phyloP scores from a whole-genome alignment of 208 protist species.

The Trypanosoma cruzi region DNA sequence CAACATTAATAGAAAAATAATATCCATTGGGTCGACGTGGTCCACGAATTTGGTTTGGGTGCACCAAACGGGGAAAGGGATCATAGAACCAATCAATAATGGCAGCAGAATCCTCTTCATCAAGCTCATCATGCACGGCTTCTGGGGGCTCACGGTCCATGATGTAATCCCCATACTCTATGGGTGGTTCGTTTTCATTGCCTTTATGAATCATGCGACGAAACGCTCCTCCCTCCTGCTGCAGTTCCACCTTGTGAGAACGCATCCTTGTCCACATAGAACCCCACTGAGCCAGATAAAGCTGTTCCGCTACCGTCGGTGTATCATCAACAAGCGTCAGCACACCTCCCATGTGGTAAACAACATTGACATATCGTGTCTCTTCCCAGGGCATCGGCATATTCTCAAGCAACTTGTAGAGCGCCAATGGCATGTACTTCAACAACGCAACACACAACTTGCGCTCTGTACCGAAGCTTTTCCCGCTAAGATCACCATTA shows the following conservation, averaged over 20 bases:
- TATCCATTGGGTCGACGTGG: slow-evolving; percentile 81
- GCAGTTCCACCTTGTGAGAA: slow-evolving; percentile 96
- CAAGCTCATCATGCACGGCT: slow-evolving; percentile 96
- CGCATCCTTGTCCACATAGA: slow-evolving; percentile 99
- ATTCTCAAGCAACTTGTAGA: slow-evolving; percentile 99
- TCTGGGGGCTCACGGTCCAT: slow-evolving; percentile 97
- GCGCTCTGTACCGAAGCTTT: slow-evolving; percentile 99
- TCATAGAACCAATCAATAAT: slow-evolving; percentile 99
- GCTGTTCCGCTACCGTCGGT: slow-evolving; percentile 98
- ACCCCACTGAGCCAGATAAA: slow-evolving; percentile 99
- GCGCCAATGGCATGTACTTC: slow-evolving; percentile 99
- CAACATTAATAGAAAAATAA: slow-evolving; percentile 93
- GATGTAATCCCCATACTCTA: slow-evolving; percentile 99
- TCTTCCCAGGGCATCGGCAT: slow-evolving; percentile 99
- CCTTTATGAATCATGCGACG: slow-evolving; percentile 98
- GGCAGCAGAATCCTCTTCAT: slow-evolving; percentile 97
- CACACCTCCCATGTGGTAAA: slow-evolving; percentile 99
- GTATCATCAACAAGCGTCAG: slow-evolving; percentile 99
- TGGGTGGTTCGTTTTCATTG: slow-evolving; percentile 99
- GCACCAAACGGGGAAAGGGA: slow-evolving; percentile 93
- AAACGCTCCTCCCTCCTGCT: slow-evolving; percentile 76
- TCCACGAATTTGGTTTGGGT: slow-evolving; percentile 92
- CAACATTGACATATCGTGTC: slow-evolving; percentile 96
- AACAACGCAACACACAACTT: slow-evolving; percentile 99
- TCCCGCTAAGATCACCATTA: slow-evolving; percentile 99